Conservation (phyloP, 257 asterid species). For the Paraleonurus japonicus region DNA sequence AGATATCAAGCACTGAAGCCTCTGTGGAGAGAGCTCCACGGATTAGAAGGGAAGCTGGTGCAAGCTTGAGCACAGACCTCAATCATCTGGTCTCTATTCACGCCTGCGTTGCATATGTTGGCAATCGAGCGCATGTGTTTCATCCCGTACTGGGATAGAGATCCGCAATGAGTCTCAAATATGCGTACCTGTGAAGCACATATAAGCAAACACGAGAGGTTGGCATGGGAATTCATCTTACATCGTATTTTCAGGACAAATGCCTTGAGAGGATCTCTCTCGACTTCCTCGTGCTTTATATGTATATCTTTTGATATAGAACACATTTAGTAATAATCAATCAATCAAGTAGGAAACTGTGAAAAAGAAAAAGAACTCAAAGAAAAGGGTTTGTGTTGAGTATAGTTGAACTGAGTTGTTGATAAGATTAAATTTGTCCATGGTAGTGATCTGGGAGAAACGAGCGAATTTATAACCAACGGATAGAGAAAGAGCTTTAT, state of each 20-base stretch:
- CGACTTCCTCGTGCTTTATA: neutral
- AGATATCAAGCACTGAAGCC: slow-evolving; percentile 86
- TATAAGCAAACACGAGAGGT: neutral
- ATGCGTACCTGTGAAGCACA: slow-evolving; percentile 53
- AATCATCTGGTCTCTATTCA: slow-evolving; percentile 61
- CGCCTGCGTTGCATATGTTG: slow-evolving; percentile 85
- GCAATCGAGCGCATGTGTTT: slow-evolving; percentile 96
- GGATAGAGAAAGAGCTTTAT: neutral
- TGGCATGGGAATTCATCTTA: neutral
- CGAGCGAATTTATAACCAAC: neutral
- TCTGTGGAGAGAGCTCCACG: slow-evolving; percentile 74
- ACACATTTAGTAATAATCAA: neutral
- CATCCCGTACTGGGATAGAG: slow-evolving; percentile 91
- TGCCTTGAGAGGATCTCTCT: neutral
- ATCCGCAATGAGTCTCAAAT: slow-evolving; percentile 77
- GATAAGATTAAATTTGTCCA: no score
- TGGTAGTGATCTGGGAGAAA: no score
- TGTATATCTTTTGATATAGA: neutral
- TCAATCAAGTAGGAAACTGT: neutral
- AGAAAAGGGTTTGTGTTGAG: no score
- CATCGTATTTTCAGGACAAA: neutral
- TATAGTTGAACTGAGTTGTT: no score
- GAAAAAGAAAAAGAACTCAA: no score
- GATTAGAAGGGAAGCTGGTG: slow-evolving; percentile 52
- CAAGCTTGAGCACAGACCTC: slow-evolving; percentile 88